Conservation (phyloP, 2,329 filamentous ascomycete species). For the Colletotrichum kahawae region DNA sequence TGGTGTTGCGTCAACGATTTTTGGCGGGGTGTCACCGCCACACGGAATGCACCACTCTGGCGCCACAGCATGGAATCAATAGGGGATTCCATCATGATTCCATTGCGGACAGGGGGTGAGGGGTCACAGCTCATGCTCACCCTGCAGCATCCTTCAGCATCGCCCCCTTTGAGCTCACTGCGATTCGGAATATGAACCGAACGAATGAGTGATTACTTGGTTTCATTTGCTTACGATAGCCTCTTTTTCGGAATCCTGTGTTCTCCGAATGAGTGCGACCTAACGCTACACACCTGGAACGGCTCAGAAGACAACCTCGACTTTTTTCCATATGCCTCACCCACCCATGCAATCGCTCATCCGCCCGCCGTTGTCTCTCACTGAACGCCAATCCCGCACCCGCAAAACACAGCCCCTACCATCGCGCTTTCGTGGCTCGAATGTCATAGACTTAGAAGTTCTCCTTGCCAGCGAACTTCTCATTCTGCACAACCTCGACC, state of each 20-base stretch:
- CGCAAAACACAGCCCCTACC: background rate
- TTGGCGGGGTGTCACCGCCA: slow-evolving; percentile 7
- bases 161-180: background rate
- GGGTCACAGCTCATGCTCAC: background rate
- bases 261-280: background rate
- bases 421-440: background rate
- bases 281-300: background rate
- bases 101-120: background rate
- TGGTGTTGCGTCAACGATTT: slow-evolving; percentile 21
- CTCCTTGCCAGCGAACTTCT: slow-evolving; percentile 61
- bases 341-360: background rate
- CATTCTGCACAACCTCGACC: slow-evolving; percentile 83
- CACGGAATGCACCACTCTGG: background rate
- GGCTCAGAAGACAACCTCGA: background rate
- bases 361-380: background rate
- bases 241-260: background rate
- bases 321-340: background rate
- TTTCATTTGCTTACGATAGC: background rate
- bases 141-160: background rate
- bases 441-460: slow-evolving; percentile 47
- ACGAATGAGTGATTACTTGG: background rate
- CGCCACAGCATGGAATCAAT: slow-evolving; percentile 12
- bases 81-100: slow-evolving; percentile 8
- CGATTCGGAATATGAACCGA: background rate
- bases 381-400: background rate